Percentiles rank a stretch among this genome's conserved stretches.
Evolutionary conservation across 345 rosid species (phyloP).

Genomic region (Excoecaria cochinchinensis): DNA sequence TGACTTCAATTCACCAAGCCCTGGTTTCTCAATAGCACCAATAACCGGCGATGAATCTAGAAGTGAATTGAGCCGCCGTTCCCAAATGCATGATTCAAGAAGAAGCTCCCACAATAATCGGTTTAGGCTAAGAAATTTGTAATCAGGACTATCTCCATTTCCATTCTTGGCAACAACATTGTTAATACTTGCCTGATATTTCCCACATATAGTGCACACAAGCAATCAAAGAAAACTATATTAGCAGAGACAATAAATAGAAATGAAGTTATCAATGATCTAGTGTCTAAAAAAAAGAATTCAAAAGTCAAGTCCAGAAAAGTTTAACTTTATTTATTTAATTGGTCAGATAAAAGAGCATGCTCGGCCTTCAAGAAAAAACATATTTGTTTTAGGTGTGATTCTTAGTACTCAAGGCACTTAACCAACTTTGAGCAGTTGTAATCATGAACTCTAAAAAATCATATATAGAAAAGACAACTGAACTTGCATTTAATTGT

Average conservation of each 20-base stretch:
- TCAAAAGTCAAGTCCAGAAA: conserved; percentile 1
- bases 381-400: neutral
- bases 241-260: conserved; percentile 2
- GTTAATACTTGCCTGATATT: conserved; percentile 43
- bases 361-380: too few relatives aligned
- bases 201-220: conserved; percentile 10
- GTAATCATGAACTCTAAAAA: neutral
- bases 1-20: conserved; percentile 28
- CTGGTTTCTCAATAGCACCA: conserved; percentile 33
- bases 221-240: neutral
- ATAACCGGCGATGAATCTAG: conserved; percentile 42
- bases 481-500: neutral
- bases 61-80: conserved; percentile 64
- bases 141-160: conserved; percentile 37
- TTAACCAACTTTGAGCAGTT: neutral
- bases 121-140: conserved; percentile 60
- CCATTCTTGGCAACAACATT: conserved; percentile 43
- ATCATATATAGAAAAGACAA: neutral
- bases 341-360: neutral
- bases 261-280: neutral
- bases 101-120: conserved; percentile 73
- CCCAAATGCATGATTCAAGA: conserved; percentile 77
- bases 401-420: neutral
- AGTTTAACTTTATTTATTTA: neutral
- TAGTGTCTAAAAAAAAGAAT: neutral